phyloP scores from a whole-genome alignment of 2,329 filamentous ascomycete species.

The Daldinia sp. region DNA sequence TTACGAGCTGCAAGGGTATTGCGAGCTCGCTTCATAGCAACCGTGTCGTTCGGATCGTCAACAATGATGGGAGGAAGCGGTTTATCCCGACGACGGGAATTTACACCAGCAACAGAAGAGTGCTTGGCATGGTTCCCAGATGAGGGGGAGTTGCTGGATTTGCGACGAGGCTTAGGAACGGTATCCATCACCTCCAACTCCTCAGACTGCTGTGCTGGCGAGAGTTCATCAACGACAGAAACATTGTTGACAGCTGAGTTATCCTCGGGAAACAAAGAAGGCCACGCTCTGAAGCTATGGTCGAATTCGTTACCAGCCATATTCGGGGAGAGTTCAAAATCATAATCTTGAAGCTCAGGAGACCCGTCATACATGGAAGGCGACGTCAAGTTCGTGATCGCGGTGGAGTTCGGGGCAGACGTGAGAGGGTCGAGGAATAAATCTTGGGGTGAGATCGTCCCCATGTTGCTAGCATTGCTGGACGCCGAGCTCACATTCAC shows the following conservation, averaged over 20 bases:
- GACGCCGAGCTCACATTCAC: conserved; percentile 59
- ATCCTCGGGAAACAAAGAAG: conserved; percentile 76
- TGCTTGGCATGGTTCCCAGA: conserved; percentile 65
- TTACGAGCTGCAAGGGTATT: conserved; percentile 95
- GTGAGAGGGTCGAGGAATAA: conserved; percentile 76
- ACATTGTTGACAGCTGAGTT: conserved; percentile 43
- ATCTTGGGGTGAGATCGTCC: conserved; percentile 87
- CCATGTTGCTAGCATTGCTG: conserved; percentile 66
- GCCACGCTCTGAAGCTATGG: conserved; percentile 71
- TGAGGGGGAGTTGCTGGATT: conserved; percentile 61
- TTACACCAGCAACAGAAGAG: conserved; percentile 77
- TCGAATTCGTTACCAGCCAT: conserved; percentile 71
- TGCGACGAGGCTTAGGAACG: conserved; percentile 59
- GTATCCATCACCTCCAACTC: conserved; percentile 62
- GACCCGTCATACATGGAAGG: conserved; percentile 84
- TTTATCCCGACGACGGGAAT: conserved; percentile 81
- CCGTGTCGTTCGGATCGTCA: conserved; percentile 76
- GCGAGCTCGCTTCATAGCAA: conserved; percentile 92
- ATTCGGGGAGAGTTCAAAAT: conserved; percentile 83
- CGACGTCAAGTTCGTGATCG: conserved; percentile 86
- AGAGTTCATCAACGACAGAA: conserved; percentile 52
- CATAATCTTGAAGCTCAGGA: conserved; percentile 74
- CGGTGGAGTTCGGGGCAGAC: conserved; percentile 84
- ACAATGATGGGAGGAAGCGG: conserved; percentile 82
- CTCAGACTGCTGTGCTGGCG: conserved; percentile 60